Conservation (phyloP, 495 filamentous ascomycete species). For the Thermothielavioides terrestris region DNA sequence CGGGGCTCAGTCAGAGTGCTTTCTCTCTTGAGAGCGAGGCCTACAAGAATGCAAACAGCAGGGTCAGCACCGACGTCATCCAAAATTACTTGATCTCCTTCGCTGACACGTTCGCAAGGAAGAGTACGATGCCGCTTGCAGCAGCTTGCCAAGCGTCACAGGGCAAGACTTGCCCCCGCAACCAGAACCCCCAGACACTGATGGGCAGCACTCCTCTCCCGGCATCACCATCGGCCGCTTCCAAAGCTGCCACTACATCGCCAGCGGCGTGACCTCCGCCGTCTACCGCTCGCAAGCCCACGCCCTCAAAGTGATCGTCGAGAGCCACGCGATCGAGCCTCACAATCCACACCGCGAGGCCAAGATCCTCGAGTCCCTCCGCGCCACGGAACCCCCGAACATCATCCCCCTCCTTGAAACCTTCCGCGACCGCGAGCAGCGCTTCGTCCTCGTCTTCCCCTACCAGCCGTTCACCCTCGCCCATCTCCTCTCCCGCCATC, state of each 20-base stretch:
- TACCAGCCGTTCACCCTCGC: constrained; percentile 68
- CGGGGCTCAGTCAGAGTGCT: constrained; percentile 19
- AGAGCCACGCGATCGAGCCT: constrained; percentile 61
- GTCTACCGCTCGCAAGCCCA: constrained; percentile 56
- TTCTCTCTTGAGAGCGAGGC: constrained; percentile 35
- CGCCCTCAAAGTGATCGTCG: constrained; percentile 83
- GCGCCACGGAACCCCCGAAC: constrained; percentile 26
- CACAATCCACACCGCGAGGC: constrained; percentile 74
- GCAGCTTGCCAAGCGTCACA: not conserved
- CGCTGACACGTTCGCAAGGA: constrained; percentile 26
- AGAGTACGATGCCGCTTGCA: constrained; percentile 35
- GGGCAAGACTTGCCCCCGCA: not conserved
- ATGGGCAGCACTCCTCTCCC: constrained; percentile 13
- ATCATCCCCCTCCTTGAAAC: constrained; percentile 58
- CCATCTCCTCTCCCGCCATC: constrained; percentile 11
- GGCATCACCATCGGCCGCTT: constrained; percentile 65
- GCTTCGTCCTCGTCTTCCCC: constrained; percentile 73
- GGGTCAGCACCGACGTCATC: constrained; percentile 20
- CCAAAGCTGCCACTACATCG: constrained; percentile 56
- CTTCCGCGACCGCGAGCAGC: constrained; percentile 60
- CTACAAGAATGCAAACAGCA: constrained; percentile 33
- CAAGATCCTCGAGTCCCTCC: constrained; percentile 53
- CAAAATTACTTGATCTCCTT: not conserved
- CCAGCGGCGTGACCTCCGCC: constrained; percentile 70
- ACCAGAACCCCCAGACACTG: not conserved